These are phyloP conservation scores for Trichoderma pleuroti DNA, from an alignment of 2,329 filamentous ascomycete genomes.

Conservation along the genomic window DNA sequence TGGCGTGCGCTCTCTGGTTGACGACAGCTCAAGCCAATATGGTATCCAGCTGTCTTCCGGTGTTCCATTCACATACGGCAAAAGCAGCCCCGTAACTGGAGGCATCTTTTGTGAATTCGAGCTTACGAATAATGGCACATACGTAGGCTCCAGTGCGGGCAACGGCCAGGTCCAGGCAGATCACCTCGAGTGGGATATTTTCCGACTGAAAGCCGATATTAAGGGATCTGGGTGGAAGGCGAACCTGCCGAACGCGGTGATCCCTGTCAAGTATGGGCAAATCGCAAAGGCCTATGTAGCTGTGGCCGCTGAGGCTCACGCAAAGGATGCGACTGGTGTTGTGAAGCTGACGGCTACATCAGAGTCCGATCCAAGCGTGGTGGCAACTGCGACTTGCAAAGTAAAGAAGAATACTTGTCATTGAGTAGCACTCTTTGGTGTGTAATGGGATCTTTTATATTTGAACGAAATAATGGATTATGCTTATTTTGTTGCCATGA, in stretches of 20 bases:
- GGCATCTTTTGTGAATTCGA: constrained; percentile 45
- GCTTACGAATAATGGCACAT: constrained; percentile 44
- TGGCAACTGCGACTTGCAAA: constrained; percentile 31
- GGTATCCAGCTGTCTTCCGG: constrained; percentile 40
- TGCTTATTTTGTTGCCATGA: too few species aligned
- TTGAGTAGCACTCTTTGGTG: too few species aligned
- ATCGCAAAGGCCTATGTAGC: constrained; percentile 40
- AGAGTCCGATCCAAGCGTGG: constrained; percentile 39
- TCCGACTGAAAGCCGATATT: constrained; percentile 43
- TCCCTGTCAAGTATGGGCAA: constrained; percentile 41
- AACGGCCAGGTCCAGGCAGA: constrained; percentile 36
- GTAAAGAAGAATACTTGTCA: constrained; percentile 26
- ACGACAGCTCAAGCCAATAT: constrained; percentile 23
- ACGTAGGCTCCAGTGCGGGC: constrained; percentile 23
- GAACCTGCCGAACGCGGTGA: constrained; percentile 40
- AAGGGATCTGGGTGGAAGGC: constrained; percentile 46
- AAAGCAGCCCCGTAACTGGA: constrained; percentile 28
- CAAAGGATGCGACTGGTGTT: constrained; percentile 33
- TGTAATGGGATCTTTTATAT: neutral
- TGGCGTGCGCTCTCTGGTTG: constrained; percentile 43
- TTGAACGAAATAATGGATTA: neutral
- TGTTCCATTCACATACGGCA: constrained; percentile 25
- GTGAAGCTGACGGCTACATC: constrained; percentile 36
- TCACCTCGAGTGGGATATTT: constrained; percentile 45
- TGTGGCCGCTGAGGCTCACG: constrained; percentile 34